Conservation (phyloP, 805 yeast species). For the Candida nitratophila region DNA sequence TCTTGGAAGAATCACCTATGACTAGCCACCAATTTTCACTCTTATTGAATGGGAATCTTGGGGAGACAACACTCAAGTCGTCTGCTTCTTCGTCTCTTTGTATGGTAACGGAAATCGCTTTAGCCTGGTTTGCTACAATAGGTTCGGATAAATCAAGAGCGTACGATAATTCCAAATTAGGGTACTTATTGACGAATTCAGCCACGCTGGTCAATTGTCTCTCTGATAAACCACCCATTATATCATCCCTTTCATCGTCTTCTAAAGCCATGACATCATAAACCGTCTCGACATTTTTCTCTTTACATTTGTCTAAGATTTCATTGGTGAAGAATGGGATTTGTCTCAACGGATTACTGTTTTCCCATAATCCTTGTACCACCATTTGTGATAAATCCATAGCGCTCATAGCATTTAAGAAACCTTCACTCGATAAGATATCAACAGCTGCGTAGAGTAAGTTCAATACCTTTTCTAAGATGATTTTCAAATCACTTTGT, state of each 20-base stretch:
- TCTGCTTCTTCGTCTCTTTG: conserved; percentile 73
- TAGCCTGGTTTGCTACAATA: conserved; percentile 38
- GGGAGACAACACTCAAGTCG: conserved; percentile 51
- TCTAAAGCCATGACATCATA: conserved; percentile 72
- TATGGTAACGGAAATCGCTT: conserved; percentile 39
- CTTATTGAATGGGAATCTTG: conserved; percentile 53
- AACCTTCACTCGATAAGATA: conserved; percentile 71
- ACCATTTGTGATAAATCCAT: conserved; percentile 89
- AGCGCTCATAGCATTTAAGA: conserved; percentile 66
- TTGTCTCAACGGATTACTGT: conserved; percentile 72
- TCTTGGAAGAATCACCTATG: conserved; percentile 56
- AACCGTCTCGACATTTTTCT: conserved; percentile 56
- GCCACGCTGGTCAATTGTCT: conserved; percentile 61
- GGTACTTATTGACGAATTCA: conserved; percentile 82
- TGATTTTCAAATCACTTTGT: conserved; percentile 43
- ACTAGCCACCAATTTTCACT: conserved; percentile 84
- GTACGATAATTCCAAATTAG: conserved; percentile 69
- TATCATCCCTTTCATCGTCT: conserved; percentile 53
- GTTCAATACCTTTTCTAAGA: conserved; percentile 42
- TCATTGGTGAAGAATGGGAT: conserved; percentile 57
- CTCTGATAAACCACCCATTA: conserved; percentile 47
- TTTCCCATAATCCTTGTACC: conserved; percentile 79
- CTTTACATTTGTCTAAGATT: conserved; percentile 47
- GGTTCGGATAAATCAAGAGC: conserved; percentile 35
- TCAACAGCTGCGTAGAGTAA: conserved; percentile 68